Conservation (phyloP, 257 asterid genomes). For the Primulina eburnea region DNA sequence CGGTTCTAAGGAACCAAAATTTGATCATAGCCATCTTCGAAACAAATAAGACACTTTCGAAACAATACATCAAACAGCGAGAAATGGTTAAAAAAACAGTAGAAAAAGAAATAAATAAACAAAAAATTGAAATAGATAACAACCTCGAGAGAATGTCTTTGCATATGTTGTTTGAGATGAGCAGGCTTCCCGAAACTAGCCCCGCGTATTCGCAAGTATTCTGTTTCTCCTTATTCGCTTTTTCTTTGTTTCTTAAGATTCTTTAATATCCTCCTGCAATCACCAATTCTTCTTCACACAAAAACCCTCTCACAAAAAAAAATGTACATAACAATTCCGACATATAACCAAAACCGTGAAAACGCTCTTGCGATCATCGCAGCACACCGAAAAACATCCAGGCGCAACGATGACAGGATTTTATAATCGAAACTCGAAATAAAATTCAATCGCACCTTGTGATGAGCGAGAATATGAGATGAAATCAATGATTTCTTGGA, state of each 20-base stretch:
- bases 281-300: constrained; percentile 15
- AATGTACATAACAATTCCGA: background rate
- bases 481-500: constrained; percentile 76
- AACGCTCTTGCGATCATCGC: background rate
- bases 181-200: constrained; percentile 73
- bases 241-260: constrained; percentile 26
- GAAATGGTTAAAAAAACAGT: background rate
- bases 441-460: constrained; percentile 42
- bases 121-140: background rate
- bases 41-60: background rate
- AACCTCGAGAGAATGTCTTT: constrained; percentile 82
- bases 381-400: constrained; percentile 3
- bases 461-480: constrained; percentile 57
- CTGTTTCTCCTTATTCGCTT: constrained; percentile 26
- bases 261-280: constrained; percentile 43
- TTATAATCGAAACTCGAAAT: background rate
- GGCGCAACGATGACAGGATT: background rate
- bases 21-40: background rate
- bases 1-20: background rate
- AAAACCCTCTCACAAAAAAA: background rate
- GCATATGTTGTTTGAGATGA: constrained; percentile 87
- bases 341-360: background rate
- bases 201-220: constrained; percentile 73
- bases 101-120: background rate
- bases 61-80: too few species aligned